Base-by-base conservation (phyloP, 2,329 filamentous ascomycete species). In the Aspergillus chevalieri region DNA sequence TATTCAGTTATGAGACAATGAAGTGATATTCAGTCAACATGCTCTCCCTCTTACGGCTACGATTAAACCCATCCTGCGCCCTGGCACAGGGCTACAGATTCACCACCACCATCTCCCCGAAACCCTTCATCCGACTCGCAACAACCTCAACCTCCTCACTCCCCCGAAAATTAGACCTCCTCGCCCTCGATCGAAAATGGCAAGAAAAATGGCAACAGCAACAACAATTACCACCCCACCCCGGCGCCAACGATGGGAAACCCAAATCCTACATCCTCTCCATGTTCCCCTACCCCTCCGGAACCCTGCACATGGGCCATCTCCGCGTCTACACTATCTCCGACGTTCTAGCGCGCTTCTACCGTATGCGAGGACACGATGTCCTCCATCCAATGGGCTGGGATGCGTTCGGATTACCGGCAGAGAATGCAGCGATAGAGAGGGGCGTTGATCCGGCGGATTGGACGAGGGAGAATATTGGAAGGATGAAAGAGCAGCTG, bases 231-330 rank as follows among this genome's bases (percentile, higher is more conserved):
- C n/a, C 4, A 33, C 22, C 6, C 30, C 41, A 17, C 8, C 17
- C 22, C 8, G 38, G 15, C n/a, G 4, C n/a, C 46, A 42, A 15
- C 34, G 58, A 58, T 19, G 47, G 55, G 26, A 67, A 69, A 56
- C 65, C 64, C 15, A 77, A 74, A 52, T 73, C 71, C 24, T 95
- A 92, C 66, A 82, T 95, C 53, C 76, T 95, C 47, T 85, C 90
- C 56, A 95, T 95, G 90, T 95, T 95, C 64, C 90, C 90, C 0
- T 95, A 95, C 66, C 90, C 90, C 1, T 95, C 90, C 0, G 90
- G 90, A 26, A 84, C 83, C 26, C 78, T 95, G 24, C 90, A 95
- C 66, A 82, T 95, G 52, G 90, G 90, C 12, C 90, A 95, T 67
- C 74, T 95, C 36, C 84, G 90, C 43, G 89, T 94, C 45, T 95